Evolutionary conservation across 768 basidiomycete species (phyloP), one percentile per base, ranked within the genome.

Genomic region (Rhizopogon vinicolor): DNA sequence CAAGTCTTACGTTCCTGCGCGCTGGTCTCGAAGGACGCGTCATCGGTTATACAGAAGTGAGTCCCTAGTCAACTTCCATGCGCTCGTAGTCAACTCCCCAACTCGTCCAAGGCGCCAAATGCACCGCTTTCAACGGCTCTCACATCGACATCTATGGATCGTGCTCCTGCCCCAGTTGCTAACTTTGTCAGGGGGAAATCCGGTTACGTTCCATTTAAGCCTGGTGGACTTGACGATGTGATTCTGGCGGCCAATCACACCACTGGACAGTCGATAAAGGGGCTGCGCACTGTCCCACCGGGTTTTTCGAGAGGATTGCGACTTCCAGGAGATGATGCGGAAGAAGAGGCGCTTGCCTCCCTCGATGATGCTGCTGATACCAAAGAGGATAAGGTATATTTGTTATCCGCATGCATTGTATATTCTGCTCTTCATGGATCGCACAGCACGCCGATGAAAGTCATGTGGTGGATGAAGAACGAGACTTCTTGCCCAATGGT

Each of bases 131-230:
- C 80, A 16, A 86, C 85, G 14, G 90, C 91, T 16, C 75, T 91
- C 4, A 91, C 87, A 2, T 97, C 94, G 10, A 93, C 91, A 2
- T 91, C 91, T 29, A 71, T 95, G 56, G 83, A 87, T 58, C 84
- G 96, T 49, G 89, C 91, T 3, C 95, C 94, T 7, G 92, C 85
- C 13, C 81, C 87, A 0, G 79, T 78, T 55, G 79, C 82, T 52
- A 86, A 82, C 53, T 98, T 98, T 70, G 94, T 98, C 18, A 78
- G 95, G 55, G 97, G 97, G 44, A 97, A 96, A 71, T 89, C 93
- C 19, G 89, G 89, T 43, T 84, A 95, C 71, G 83, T 95, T 8
- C 97, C 97, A 1, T 98, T 98, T 71, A 82, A 86, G 74, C 97
- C 97, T 6, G 97, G 97, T 44, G 97, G 97, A 2, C 74, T 98